Conservation (phyloP, 1,139 yeast species). For the Magnusiomyces ingens region DNA sequence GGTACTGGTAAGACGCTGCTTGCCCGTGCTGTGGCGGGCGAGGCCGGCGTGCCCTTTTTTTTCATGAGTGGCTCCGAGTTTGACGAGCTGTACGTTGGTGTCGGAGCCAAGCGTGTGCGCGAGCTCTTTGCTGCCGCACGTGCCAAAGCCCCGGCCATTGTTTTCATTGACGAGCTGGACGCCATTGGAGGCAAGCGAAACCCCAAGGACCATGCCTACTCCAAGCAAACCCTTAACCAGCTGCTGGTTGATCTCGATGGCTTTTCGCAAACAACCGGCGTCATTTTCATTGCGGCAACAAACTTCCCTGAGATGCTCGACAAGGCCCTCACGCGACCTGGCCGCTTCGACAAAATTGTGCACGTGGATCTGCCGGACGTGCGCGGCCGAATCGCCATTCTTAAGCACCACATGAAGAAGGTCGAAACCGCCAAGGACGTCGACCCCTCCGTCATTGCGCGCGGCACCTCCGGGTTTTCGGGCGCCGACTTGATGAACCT, state of each 20-base stretch:
- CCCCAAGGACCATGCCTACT: constrained; percentile 96
- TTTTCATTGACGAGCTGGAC: constrained; percentile 93
- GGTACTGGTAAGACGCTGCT: constrained; percentile 98
- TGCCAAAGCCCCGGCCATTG: constrained; percentile 93
- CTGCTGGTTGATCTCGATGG: constrained; percentile 95
- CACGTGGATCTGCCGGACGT: constrained; percentile 96
- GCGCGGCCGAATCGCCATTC: constrained; percentile 89
- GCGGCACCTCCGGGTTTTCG: constrained; percentile 95
- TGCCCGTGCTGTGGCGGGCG: constrained; percentile 99
- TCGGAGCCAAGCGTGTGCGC: constrained; percentile 96
- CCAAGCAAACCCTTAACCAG: constrained; percentile 94
- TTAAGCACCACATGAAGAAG: constrained; percentile 87
- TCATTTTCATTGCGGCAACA: constrained; percentile 95
- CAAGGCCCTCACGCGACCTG: constrained; percentile 96
- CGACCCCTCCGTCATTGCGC: constrained; percentile 81
- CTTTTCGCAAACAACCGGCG: constrained; percentile 85
- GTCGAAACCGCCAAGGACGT: constrained; percentile 81
- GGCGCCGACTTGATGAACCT: constrained; percentile 96
- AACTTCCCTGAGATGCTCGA: constrained; percentile 96
- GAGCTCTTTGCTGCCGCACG: constrained; percentile 91
- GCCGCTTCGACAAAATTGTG: constrained; percentile 94
- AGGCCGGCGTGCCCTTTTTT: constrained; percentile 97
- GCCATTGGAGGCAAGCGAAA: constrained; percentile 98
- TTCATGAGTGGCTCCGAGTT: constrained; percentile 98
- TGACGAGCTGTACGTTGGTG: constrained; percentile 97